Conservation (phyloP, 2,329 filamentous ascomycete genomes). For the Verticillium isaacii region DNA sequence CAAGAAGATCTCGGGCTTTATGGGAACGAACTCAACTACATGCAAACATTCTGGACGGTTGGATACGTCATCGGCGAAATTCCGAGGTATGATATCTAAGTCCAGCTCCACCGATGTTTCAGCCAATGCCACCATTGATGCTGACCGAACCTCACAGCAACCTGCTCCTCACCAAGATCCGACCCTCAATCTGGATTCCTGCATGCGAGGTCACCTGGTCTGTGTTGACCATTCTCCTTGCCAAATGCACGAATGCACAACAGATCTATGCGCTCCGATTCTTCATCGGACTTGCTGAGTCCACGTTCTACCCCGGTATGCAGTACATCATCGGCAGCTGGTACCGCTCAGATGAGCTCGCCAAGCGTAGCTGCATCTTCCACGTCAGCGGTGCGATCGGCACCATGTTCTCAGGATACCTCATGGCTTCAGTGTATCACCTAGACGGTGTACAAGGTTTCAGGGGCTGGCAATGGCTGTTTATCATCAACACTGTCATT, state of each 20-base stretch:
- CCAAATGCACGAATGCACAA: conserved; percentile 28
- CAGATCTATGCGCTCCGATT: conserved; percentile 22
- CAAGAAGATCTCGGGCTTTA: conserved; percentile 19
- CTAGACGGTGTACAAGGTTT: conserved; percentile 29
- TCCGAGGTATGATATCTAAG: conserved; percentile 10
- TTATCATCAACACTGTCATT: conserved; percentile 54
- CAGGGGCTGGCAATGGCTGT: conserved; percentile 51
- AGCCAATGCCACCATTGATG: not conserved
- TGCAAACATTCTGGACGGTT: conserved; percentile 20
- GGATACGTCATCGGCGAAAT: conserved; percentile 21
- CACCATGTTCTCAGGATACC: conserved; percentile 24
- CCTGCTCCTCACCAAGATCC: conserved; percentile 23
- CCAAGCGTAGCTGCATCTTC: conserved; percentile 23
- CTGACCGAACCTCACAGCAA: conserved; percentile 18
- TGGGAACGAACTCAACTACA: conserved; percentile 21
- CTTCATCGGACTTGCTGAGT: conserved; percentile 23
- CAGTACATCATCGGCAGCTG: conserved; percentile 21
- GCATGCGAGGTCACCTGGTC: conserved; percentile 24
- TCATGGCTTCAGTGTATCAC: conserved; percentile 30
- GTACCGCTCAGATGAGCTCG: conserved; percentile 22
- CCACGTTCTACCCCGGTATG: conserved; percentile 18
- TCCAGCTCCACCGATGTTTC: not conserved
- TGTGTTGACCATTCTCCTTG: conserved; percentile 24
- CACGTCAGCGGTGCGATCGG: conserved; percentile 17
- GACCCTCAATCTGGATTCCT: conserved; percentile 25